Percentiles rank a stretch among this genome's conserved stretches.
Evolutionary conservation across 2,329 filamentous ascomycete genomes (phyloP).

Genomic region (Diaporthe helianthi): DNA sequence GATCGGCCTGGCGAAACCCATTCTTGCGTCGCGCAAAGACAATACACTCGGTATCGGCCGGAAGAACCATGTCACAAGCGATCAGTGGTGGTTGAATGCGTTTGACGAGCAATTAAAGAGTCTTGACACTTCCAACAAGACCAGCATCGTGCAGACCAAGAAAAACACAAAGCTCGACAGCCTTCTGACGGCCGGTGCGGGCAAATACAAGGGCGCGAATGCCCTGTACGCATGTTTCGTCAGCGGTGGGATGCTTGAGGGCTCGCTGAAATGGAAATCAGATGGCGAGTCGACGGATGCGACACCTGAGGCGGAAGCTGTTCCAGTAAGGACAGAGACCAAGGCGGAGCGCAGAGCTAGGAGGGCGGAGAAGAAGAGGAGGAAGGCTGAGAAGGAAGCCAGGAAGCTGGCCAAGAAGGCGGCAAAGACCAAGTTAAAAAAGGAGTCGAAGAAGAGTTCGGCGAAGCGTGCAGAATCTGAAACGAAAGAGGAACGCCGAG

Average conservation of each 20-base stretch:
- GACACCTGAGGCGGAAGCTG: constrained; percentile 40
- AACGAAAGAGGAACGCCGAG: constrained; percentile 35
- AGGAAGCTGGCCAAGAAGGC: constrained; percentile 27
- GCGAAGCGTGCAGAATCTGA: constrained; percentile 33
- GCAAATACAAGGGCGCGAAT: constrained; percentile 66
- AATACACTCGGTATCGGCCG: constrained; percentile 83
- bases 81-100: constrained; percentile 97
- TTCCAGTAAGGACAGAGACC: constrained; percentile 39
- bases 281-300: constrained; percentile 40
- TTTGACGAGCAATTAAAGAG: constrained; percentile 91
- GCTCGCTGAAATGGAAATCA: constrained; percentile 62
- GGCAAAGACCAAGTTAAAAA: constrained; percentile 12
- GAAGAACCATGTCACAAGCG: constrained; percentile 70
- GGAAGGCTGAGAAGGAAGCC: constrained; percentile 40
- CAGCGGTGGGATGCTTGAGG: constrained; percentile 76
- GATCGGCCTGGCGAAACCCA: constrained; percentile 81
- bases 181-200: constrained; percentile 57
- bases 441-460: constrained; percentile 26
- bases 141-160: constrained; percentile 63
- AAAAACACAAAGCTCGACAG: constrained; percentile 60
- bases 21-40: constrained; percentile 82
- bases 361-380: constrained; percentile 45
- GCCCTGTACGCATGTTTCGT: constrained; percentile 86
- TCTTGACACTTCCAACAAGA: constrained; percentile 68
- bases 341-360: constrained; percentile 45